Conservation (phyloP, 176 grass and related monocot species). For the Oryza nivara region DNA sequence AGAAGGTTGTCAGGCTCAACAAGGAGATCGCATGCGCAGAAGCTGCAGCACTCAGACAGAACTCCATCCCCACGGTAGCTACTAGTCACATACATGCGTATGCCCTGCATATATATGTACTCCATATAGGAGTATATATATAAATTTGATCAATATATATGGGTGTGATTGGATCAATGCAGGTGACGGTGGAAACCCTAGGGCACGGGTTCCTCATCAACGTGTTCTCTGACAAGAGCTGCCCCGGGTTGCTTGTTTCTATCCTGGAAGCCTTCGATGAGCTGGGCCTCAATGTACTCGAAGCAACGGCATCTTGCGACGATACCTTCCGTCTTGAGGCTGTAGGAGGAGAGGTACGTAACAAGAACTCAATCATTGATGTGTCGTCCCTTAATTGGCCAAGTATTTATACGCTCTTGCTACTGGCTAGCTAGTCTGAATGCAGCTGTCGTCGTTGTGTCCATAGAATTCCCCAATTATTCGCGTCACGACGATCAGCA, state of each 20-base stretch:
- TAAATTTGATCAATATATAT: neutral
- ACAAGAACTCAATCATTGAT: conserved; percentile 12
- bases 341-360: conserved; percentile 69
- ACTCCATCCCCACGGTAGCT: conserved; percentile 47
- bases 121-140: neutral
- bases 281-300: conserved; percentile 76
- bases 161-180: neutral
- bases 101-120: neutral
- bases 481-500: neutral
- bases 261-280: conserved; percentile 83
- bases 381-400: neutral
- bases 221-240: conserved; percentile 74
- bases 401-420: neutral
- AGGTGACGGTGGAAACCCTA: conserved; percentile 90
- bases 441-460: neutral
- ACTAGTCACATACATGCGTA: neutral
- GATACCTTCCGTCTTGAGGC: conserved; percentile 78
- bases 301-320: conserved; percentile 80
- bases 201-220: conserved; percentile 87
- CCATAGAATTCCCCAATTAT: conserved; percentile 10
- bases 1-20: conserved; percentile 80
- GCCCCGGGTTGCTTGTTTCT: conserved; percentile 72
- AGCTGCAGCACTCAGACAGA: conserved; percentile 27
- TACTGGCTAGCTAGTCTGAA: neutral
- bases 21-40: conserved; percentile 71